Conservation (phyloP, 2,329 filamentous ascomycete species). For the Chaetomiaceae sp. region DNA sequence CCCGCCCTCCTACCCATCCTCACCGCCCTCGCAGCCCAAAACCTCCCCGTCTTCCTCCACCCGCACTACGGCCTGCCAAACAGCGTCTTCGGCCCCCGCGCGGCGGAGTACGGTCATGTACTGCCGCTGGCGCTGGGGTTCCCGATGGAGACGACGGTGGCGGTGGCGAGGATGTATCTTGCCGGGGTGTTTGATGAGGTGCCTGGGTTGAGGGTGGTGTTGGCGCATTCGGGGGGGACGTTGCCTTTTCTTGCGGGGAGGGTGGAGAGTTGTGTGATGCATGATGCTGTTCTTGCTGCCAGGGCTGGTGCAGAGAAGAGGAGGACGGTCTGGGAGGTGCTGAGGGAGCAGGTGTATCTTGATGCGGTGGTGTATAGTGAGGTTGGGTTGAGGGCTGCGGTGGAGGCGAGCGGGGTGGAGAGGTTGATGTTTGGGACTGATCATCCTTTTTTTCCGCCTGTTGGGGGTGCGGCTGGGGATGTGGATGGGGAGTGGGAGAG, state of each 20-base stretch:
- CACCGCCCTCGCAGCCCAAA: conserved; percentile 58
- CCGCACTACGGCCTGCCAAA: conserved; percentile 86
- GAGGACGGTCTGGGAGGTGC: conserved; percentile 50
- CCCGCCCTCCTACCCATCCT: conserved; percentile 66
- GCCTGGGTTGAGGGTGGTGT: conserved; percentile 62
- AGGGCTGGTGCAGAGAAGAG: conserved; percentile 37
- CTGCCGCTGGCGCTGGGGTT: conserved; percentile 82
- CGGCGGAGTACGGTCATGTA: conserved; percentile 76
- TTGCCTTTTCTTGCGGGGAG: conserved; percentile 83
- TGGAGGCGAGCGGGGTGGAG: conserved; percentile 62
- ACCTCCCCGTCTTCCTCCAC: conserved; percentile 74
- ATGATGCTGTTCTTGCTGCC: conserved; percentile 54
- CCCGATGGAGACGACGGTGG: conserved; percentile 88
- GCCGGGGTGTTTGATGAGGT: conserved; percentile 78
- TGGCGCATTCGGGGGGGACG: conserved; percentile 86
- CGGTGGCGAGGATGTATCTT: conserved; percentile 82
- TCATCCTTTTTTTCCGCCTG: conserved; percentile 79
- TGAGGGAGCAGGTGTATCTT: conserved; percentile 73
- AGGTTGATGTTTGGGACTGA: conserved; percentile 77
- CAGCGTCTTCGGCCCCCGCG: conserved; percentile 71
- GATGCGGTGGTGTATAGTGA: conserved; percentile 83
- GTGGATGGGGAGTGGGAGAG: conserved; percentile 64
- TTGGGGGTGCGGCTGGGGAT: conserved; percentile 41
- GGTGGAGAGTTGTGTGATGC: conserved; percentile 80
- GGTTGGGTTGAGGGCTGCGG: conserved; percentile 65